phyloP scores from a whole-genome alignment of 1,284 basidiomycete genomes.

The Heliocybe sulcata region DNA sequence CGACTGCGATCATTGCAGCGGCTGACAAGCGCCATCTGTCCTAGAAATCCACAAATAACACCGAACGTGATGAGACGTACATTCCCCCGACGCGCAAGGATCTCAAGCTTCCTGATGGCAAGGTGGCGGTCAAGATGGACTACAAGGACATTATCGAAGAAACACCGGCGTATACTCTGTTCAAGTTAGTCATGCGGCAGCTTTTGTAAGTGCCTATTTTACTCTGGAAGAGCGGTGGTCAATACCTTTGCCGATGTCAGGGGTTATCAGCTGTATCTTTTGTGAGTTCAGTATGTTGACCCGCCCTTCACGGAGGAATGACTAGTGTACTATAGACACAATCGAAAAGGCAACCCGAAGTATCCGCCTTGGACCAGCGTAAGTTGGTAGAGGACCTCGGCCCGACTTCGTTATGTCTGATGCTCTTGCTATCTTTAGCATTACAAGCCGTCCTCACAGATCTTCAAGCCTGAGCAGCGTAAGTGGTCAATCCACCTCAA shows the following conservation, averaged over 20 bases:
- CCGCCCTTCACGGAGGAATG: background rate
- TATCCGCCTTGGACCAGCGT: slow-evolving; percentile 27
- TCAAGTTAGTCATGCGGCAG: slow-evolving; percentile 44
- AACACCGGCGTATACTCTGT: slow-evolving; percentile 50
- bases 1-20: background rate
- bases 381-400: slow-evolving; percentile 2
- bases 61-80: slow-evolving; percentile 28
- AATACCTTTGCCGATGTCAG: slow-evolving; percentile 22
- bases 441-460: slow-evolving; percentile 22
- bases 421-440: slow-evolving; percentile 17
- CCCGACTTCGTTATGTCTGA: too few relatives aligned
- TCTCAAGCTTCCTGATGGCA: slow-evolving; percentile 21
- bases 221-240: slow-evolving; percentile 5
- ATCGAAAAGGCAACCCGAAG: slow-evolving; percentile 26
- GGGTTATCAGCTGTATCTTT: slow-evolving; percentile 27
- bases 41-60: slow-evolving; percentile 24
- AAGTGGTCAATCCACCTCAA: background rate
- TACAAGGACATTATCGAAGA: slow-evolving; percentile 33
- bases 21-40: background rate
- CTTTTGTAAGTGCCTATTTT: slow-evolving; percentile 24
- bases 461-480: slow-evolving; percentile 25
- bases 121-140: slow-evolving; percentile 20
- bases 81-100: slow-evolving; percentile 22
- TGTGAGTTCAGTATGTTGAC: slow-evolving; percentile 14
- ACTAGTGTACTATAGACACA: slow-evolving; percentile 14